A percentile compares a stretch with the other conserved stretches of the same genome.
phyloP scores from a whole-genome alignment of 2,329 filamentous ascomycete genomes.

The Phialemonium atrogriseum region DNA sequence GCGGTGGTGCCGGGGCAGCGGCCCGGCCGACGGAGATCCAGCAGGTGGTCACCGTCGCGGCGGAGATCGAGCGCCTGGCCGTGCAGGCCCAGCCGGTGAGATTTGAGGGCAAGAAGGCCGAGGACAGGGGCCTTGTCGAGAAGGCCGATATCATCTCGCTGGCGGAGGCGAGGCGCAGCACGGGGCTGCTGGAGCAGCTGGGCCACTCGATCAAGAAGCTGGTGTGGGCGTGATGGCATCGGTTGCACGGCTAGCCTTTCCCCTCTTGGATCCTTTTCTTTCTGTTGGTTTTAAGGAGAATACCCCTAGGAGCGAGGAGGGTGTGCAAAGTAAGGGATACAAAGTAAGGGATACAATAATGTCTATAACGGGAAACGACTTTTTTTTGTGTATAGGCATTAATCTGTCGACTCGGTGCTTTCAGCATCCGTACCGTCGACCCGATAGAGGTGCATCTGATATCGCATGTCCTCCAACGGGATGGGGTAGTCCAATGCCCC shows the following conservation, averaged over 20 bases:
- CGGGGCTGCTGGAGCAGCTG: constrained; percentile 76
- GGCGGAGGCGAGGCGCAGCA: constrained; percentile 78
- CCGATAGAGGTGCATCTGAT: constrained; percentile 79
- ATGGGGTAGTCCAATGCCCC: constrained; percentile 69
- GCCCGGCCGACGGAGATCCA: constrained; percentile 44
- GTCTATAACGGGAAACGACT: too few species aligned
- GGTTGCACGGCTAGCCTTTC: too few species aligned
- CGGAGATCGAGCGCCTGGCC: constrained; percentile 66
- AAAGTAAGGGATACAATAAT: too few species aligned
- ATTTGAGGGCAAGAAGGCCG: constrained; percentile 27
- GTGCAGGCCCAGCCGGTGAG: constrained; percentile 34
- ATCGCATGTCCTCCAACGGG: constrained; percentile 87
- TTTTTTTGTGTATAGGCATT: too few species aligned
- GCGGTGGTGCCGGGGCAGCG: constrained; percentile 22
- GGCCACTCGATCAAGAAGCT: constrained; percentile 89
- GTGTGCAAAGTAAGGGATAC: too few species aligned
- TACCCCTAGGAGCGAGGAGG: too few species aligned
- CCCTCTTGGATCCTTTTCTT: too few species aligned
- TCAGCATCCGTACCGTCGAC: too few species aligned
- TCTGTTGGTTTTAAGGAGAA: too few species aligned
- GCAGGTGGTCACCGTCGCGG: constrained; percentile 56
- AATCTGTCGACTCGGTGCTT: too few species aligned
- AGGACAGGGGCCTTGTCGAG: constrained; percentile 39
- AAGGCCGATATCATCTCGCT: constrained; percentile 71
- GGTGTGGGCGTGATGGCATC: constrained; percentile 67